phyloP scores from a whole-genome alignment of 805 yeast species.

The Ogataea pignaliae region DNA sequence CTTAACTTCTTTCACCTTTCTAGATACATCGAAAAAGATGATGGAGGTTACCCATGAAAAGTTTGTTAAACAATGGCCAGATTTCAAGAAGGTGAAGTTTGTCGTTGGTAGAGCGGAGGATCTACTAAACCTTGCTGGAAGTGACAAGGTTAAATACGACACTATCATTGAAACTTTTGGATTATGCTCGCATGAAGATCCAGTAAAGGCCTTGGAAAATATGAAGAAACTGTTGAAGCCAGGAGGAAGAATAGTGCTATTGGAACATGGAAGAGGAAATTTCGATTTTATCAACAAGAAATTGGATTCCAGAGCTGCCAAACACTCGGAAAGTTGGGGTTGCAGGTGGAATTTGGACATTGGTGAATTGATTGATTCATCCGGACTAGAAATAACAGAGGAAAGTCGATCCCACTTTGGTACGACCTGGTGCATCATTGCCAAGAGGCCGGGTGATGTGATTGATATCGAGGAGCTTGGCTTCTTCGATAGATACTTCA shows the following conservation, averaged over 20 bases:
- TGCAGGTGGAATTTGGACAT: conserved; percentile 97
- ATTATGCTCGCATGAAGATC: conserved; percentile 92
- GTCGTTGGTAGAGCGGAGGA: conserved; percentile 91
- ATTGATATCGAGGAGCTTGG: conserved; percentile 43
- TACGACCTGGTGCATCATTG: conserved; percentile 82
- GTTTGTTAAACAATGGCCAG: conserved; percentile 64
- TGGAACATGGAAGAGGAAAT: conserved; percentile 90
- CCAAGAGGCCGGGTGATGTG: conserved; percentile 69
- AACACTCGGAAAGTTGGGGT: conserved; percentile 88
- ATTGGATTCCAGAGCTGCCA: conserved; percentile 77
- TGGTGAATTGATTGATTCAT: conserved; percentile 76
- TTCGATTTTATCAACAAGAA: conserved; percentile 74
- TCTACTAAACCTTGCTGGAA: conserved; percentile 44
- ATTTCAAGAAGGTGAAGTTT: conserved; percentile 69
- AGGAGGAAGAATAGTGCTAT: conserved; percentile 79
- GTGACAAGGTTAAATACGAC: conserved; percentile 60
- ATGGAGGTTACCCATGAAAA: conserved; percentile 72
- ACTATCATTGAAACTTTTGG: conserved; percentile 94
- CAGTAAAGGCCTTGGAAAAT: conserved; percentile 72
- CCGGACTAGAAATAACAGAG: conserved; percentile 78
- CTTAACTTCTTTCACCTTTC: conserved; percentile 71
- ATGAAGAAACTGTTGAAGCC: conserved; percentile 75
- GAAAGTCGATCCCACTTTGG: conserved; percentile 85
- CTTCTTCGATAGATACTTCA: conserved; percentile 46
- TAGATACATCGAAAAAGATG: conserved; percentile 86